These are phyloP conservation scores for Phytophthora nicotianae DNA, from an alignment of 352 stramenopile genomes.

Conservation along the genomic window DNA sequence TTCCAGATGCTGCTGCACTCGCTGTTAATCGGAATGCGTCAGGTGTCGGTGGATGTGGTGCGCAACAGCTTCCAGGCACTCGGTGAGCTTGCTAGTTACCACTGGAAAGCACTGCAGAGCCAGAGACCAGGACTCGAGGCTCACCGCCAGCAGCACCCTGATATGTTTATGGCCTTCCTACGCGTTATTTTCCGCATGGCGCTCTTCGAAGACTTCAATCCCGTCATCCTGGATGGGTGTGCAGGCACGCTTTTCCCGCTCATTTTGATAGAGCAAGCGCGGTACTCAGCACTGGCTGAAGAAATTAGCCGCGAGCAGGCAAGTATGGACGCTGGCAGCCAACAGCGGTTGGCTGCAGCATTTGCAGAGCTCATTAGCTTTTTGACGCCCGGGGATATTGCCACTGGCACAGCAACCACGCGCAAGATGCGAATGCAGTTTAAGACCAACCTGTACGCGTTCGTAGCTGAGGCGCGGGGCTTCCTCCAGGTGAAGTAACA, in stretches of 20 bases:
- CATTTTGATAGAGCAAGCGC: constrained; percentile 74
- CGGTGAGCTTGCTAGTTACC: constrained; percentile 71
- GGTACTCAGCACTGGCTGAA: constrained; percentile 72
- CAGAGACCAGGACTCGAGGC: constrained; percentile 51
- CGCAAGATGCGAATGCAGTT: constrained; percentile 77
- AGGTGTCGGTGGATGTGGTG: constrained; percentile 75
- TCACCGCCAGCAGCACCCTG: constrained; percentile 53
- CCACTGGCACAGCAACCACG: constrained; percentile 62
- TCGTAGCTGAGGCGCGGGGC: constrained; percentile 79
- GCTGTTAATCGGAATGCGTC: constrained; percentile 74
- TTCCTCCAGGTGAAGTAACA: constrained; percentile 86
- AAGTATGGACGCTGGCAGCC: constrained; percentile 37
- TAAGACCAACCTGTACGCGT: constrained; percentile 84
- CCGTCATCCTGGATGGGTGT: constrained; percentile 71
- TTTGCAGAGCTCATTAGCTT: constrained; percentile 76
- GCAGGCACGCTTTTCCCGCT: constrained; percentile 77
- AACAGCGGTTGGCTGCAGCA: constrained; percentile 62
- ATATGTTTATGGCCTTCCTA: constrained; percentile 77
- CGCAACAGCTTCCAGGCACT: constrained; percentile 87
- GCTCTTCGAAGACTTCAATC: constrained; percentile 84
- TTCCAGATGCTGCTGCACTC: constrained; percentile 81
- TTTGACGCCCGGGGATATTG: constrained; percentile 61
- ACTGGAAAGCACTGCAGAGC: constrained; percentile 65
- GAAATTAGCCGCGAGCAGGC: constrained; percentile 67
- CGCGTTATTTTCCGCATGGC: constrained; percentile 80